These are phyloP conservation scores for Yarrowia alimentaria DNA, from an alignment of 805 yeast genomes.

Conservation along the genomic window DNA sequence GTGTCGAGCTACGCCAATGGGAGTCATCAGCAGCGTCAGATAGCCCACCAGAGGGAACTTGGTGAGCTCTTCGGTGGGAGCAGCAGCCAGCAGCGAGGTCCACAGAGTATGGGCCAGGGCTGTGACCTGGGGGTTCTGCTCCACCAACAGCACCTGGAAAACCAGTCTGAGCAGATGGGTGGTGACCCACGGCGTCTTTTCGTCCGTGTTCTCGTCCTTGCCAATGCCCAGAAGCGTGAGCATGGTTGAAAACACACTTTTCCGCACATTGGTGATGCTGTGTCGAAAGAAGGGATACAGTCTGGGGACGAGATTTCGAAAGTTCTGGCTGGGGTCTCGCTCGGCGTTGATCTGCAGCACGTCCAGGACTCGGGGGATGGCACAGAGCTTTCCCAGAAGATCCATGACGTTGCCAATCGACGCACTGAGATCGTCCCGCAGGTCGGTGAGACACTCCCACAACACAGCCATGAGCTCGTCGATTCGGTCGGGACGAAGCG, in stretches of 20 bases:
- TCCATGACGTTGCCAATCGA: conserved; percentile 97
- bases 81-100: conserved; percentile 46
- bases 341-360: conserved; percentile 63
- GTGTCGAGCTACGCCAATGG: conserved; percentile 89
- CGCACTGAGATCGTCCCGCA: conserved; percentile 90
- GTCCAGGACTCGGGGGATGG: conserved; percentile 72
- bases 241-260: conserved; percentile 78
- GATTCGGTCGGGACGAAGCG: conserved; percentile 51
- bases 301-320: conserved; percentile 79
- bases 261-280: conserved; percentile 86
- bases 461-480: conserved; percentile 58
- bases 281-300: conserved; percentile 91
- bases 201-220: conserved; percentile 43
- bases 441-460: conserved; percentile 84
- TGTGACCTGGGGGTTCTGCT: conserved; percentile 76
- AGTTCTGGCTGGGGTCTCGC: conserved; percentile 52
- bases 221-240: conserved; percentile 61
- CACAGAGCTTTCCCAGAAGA: conserved; percentile 79
- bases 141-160: conserved; percentile 84
- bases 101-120: conserved; percentile 63
- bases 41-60: conserved; percentile 31
- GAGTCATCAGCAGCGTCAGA: conserved; percentile 75
- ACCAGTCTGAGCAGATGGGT: conserved; percentile 69
- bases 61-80: conserved; percentile 33
- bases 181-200: conserved; percentile 67